phyloP scores from a whole-genome alignment of 305 asterid species.

The Solanum hybrid region DNA sequence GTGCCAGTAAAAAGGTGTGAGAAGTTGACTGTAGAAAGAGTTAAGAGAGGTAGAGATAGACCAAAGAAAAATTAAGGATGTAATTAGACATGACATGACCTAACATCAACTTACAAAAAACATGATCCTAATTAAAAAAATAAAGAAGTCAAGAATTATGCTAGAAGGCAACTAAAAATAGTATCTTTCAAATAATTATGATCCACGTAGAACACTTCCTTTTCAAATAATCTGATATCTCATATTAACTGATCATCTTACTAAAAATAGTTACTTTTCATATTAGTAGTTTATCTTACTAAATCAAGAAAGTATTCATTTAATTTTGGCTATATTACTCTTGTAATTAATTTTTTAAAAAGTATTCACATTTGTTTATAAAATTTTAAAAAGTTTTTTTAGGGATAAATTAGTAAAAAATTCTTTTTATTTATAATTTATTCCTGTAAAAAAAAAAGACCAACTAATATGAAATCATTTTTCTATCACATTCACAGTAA shows the following conservation, averaged over 20 bases:
- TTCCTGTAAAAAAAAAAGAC: too few relatives aligned
- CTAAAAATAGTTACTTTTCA: too few relatives aligned
- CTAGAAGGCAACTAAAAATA: background rate
- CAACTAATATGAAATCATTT: background rate
- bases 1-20: fast-evolving
- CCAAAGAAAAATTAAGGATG: background rate
- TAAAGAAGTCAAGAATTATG: background rate
- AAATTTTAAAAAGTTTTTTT: too few relatives aligned
- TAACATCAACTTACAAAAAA: background rate
- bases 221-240: background rate
- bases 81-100: background rate
- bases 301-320: too few relatives aligned
- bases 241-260: background rate
- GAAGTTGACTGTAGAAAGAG: background rate
- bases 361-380: too few relatives aligned
- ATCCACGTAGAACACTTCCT: background rate
- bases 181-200: too few relatives aligned
- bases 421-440: background rate
- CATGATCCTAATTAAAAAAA: background rate
- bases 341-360: background rate
- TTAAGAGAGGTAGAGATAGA: background rate
- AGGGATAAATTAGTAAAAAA: too few relatives aligned
- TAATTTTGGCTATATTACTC: background rate
- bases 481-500: background rate
- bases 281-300: background rate